phyloP scores from a whole-genome alignment of 2,329 filamentous ascomycete species.

The Cladophialophora immunda region DNA sequence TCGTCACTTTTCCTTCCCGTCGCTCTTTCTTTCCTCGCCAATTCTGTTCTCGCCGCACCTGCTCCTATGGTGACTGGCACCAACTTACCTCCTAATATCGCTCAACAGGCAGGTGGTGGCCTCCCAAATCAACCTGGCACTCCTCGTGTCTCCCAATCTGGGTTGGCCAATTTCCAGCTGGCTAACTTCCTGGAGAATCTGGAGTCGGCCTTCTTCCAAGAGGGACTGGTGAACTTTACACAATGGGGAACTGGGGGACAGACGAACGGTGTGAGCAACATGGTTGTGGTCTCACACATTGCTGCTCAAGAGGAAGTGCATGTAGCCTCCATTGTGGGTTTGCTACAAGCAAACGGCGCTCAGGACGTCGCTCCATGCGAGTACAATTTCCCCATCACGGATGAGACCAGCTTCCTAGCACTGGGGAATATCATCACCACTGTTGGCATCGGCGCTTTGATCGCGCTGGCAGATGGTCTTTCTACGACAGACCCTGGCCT shows the following conservation, averaged over 20 bases:
- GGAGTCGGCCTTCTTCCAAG: constrained; percentile 43
- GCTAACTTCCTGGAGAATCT: constrained; percentile 47
- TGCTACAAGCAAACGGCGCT: constrained; percentile 41
- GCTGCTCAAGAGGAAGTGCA: constrained; percentile 43
- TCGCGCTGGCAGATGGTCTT: constrained; percentile 40
- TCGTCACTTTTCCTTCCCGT: constrained; percentile 26
- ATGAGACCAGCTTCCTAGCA: constrained; percentile 42
- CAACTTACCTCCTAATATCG: constrained; percentile 29
- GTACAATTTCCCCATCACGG: constrained; percentile 43
- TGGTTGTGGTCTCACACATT: constrained; percentile 44
- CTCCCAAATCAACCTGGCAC: constrained; percentile 25
- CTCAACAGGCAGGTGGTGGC: constrained; percentile 31
- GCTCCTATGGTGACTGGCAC: constrained; percentile 27
- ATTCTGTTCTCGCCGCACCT: constrained; percentile 24
- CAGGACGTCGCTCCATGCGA: constrained; percentile 42
- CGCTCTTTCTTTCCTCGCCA: constrained; percentile 26
- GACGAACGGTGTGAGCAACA: constrained; percentile 41
- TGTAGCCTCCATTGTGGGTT: constrained; percentile 39
- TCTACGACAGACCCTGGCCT: constrained; percentile 40
- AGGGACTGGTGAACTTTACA: constrained; percentile 43
- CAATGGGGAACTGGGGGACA: constrained; percentile 42
- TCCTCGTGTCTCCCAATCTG: constrained; percentile 23
- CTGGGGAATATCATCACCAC: constrained; percentile 46
- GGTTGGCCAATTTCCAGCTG: constrained; percentile 36
- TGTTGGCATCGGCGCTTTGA: constrained; percentile 43